A percentile compares a stretch with the other conserved stretches of the same genome.
Conservation (phyloP, 2,329 filamentous ascomycete species). For the Penicillium sp. region DNA sequence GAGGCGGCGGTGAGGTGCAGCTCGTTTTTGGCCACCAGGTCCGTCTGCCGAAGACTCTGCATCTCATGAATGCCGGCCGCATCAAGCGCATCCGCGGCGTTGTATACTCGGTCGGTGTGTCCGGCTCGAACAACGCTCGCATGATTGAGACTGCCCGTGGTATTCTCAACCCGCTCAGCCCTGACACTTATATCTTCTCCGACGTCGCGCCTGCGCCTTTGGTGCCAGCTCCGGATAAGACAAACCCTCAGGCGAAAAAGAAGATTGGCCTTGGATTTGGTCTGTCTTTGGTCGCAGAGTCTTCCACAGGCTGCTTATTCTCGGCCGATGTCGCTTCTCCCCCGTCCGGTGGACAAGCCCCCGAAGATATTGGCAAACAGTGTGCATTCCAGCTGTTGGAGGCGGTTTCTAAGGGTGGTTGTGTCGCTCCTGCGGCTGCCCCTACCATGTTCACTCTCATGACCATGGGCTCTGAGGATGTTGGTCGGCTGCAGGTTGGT, state of each 20-base stretch:
- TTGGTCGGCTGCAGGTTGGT: slow-evolving; percentile 78
- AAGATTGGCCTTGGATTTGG: slow-evolving; percentile 86
- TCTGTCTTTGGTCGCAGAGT: slow-evolving; percentile 84
- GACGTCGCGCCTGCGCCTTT: slow-evolving; percentile 60
- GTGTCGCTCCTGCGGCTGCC: slow-evolving; percentile 67
- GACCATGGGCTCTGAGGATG: slow-evolving; percentile 97
- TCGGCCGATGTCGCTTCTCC: slow-evolving; percentile 77
- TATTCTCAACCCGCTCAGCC: slow-evolving; percentile 77
- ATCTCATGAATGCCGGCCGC: slow-evolving; percentile 75
- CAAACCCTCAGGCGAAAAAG: slow-evolving; percentile 51
- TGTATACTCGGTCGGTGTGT: slow-evolving; percentile 87
- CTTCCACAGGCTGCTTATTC: slow-evolving; percentile 79
- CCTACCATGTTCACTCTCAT: slow-evolving; percentile 79
- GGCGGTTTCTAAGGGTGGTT: slow-evolving; percentile 75
- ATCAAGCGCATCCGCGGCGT: slow-evolving; percentile 89
- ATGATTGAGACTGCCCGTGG: slow-evolving; percentile 91
- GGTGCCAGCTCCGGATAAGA: slow-evolving; percentile 67
- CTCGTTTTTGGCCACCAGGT: slow-evolving; percentile 91
- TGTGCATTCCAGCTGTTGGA: slow-evolving; percentile 89
- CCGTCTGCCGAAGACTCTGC: slow-evolving; percentile 86
- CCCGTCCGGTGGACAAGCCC: slow-evolving; percentile 72
- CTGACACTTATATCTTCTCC: slow-evolving; percentile 85
- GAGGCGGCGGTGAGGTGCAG: slow-evolving; percentile 89
- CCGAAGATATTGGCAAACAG: slow-evolving; percentile 83
- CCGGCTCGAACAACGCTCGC: slow-evolving; percentile 85